Evolutionary conservation across 805 yeast species (phyloP), one percentile per base, ranked within the genome.

Genomic region (Candida alai): DNA sequence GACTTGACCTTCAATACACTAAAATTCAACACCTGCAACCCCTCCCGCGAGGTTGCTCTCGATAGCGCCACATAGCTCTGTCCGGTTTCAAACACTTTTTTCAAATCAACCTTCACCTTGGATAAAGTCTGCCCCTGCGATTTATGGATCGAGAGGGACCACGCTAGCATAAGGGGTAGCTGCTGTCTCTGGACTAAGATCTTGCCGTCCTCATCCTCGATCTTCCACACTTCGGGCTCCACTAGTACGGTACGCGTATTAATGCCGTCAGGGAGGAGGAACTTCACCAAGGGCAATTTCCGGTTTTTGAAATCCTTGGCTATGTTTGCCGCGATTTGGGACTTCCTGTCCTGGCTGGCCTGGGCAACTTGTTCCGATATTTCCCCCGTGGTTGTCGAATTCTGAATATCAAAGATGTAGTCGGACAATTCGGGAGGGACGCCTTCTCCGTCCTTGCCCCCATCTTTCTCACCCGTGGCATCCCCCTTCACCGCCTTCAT

Each of bases 1-100:
- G 90, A 84, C 49, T 58, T 67, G 11, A 93, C 85, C 49, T 75
- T 79, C 1, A 54, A 49, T 21, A 70, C 72, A 35, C 76, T 67
- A 54, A 93, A 93, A 46, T 86, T 81, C 35, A 76, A 56, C 2
- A 93, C 84, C 48, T 87, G 96, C 18, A 93, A 65, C 0, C 96
- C 96, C 3, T 78, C 77, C 47, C 95, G 70, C 15, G 83, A 73
- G 1, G 81, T 83, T 1, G 97, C 97, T 56, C 98, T 74, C 9
- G 96, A 85, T 20, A 93, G 62, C 0, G 97, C 98, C 19, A 93
- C 98, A 53, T 93, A 93, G 0, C 95, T 94, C 55, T 93, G 98
- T 0, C 98, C 98, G 34, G 76, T 79, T 52, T 89, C 97, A 58
- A 90, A 90, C 1, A 84, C 78, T 36, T 70, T 68, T 23, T 71